Conservation (phyloP, 306 rosid genomes). For the Canavalia gladiata region DNA sequence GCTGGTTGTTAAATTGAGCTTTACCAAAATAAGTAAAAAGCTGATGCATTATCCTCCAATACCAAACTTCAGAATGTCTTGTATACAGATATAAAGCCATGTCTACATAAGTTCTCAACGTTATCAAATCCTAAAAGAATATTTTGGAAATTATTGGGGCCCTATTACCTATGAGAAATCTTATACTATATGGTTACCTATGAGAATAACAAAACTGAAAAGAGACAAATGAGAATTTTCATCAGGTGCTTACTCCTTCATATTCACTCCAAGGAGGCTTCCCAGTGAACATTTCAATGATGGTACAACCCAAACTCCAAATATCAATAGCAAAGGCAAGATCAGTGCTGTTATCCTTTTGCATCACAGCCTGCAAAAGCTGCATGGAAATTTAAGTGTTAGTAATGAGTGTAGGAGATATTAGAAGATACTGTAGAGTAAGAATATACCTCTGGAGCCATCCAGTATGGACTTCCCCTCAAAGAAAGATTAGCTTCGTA, state of each 20-base stretch:
- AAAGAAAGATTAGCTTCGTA: slow-evolving; percentile 75
- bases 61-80: slow-evolving; percentile 26
- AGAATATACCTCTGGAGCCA: slow-evolving; percentile 94
- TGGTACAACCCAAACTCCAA: slow-evolving; percentile 96
- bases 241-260: slow-evolving; percentile 77
- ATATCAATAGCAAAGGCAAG: slow-evolving; percentile 88
- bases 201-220: slow-evolving; percentile 8
- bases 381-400: slow-evolving; percentile 52
- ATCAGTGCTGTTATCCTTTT: slow-evolving; percentile 80
- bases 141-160: neutral
- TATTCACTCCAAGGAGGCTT: slow-evolving; percentile 94
- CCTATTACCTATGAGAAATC: neutral
- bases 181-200: neutral
- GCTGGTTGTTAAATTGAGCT: neutral
- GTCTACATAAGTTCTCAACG: slow-evolving; percentile 13
- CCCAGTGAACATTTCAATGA: slow-evolving; percentile 91
- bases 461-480: slow-evolving; percentile 97
- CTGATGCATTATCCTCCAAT: neutral
- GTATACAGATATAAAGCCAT: neutral
- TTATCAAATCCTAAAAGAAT: neutral
- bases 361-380: slow-evolving; percentile 83
- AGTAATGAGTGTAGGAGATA: slow-evolving; percentile 37
- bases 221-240: neutral
- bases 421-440: slow-evolving; percentile 17
- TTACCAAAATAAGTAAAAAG: slow-evolving; percentile 17